Evolutionary conservation across 2,329 filamentous ascomycete genomes (phyloP), one percentile per base, ranked within the genome.

Genomic region (Botryotinia calthae): DNA sequence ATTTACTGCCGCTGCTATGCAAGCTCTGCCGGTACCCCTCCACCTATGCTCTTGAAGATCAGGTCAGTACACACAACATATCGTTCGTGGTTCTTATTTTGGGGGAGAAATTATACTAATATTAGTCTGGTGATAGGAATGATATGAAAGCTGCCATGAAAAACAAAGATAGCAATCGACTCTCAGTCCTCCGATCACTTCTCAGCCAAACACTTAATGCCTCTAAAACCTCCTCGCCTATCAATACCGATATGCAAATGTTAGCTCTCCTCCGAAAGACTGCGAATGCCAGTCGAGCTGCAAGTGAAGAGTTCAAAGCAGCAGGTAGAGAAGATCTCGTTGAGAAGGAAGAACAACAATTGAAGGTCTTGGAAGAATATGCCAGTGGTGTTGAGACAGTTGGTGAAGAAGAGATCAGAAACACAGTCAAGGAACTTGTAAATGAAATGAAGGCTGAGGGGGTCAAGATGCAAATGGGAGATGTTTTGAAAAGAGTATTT

Each of bases 131-230:
- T n/a, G 59, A 56, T 69, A 83, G 82, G 58, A 77, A 78, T 75
- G 89, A 92, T 77, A 84, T 92, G 75, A 92, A 92, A 83, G 82
- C 84, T 16, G 89, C 90, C 66, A 91, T 92, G 89, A 86, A 86
- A 73, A 85, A 85, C 77, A 91, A 90, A 81, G 89, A 92, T 79
- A 82, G 85, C 40, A 84, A 88, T 40, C 89, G 91, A 3, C 87
- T 95, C 40, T 84, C 87, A 56, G 91, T 93, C 54, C 86, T 95
- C 66, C 91, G 93, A 76, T 82, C 86, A 58, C 83, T 95, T 75
- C 86, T 95, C 76, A 86, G 91, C 46, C 87, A 91, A 75, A 89
- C 91, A 74, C 89, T 90, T 77, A 95, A 94, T 82, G 90, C 91
- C 48, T 91, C 89, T 80, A 95, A 95, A 83, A 93, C 91, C 22